A percentile compares a stretch with the other conserved stretches of the same genome.
Evolutionary conservation across 2,329 filamentous ascomycete species (phyloP).

Genomic region (Diaporthe sp.): DNA sequence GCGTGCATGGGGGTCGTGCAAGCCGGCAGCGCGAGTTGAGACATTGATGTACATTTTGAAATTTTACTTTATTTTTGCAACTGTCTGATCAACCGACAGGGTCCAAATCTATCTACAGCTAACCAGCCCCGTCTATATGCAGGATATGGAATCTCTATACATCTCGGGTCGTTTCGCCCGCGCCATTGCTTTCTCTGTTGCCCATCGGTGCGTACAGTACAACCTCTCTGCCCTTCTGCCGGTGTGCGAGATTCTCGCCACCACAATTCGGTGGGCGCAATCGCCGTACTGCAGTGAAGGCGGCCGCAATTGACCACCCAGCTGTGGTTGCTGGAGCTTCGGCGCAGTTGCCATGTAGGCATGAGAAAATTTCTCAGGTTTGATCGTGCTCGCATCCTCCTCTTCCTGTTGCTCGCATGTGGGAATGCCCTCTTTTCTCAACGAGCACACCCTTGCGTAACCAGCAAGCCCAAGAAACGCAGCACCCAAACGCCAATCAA

Average conservation of each 20-base stretch:
- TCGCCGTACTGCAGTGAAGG: background rate
- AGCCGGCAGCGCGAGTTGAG: background rate
- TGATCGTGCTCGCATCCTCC: background rate
- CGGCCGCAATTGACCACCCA: background rate
- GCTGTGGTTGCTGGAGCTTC: constrained; percentile 2
- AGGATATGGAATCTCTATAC: constrained; percentile 24
- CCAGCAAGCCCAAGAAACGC: background rate
- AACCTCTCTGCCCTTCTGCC: background rate
- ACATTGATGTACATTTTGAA: constrained; percentile 7
- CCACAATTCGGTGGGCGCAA: background rate
- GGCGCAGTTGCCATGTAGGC: background rate
- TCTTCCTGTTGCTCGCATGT: background rate
- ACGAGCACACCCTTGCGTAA: background rate
- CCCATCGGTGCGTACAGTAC: background rate
- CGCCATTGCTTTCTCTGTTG: background rate
- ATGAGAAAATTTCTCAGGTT: background rate
- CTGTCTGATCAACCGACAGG: constrained; percentile 30
- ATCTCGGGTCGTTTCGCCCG: constrained; percentile 8
- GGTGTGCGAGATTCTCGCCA: background rate
- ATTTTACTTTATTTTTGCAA: constrained; percentile 36
- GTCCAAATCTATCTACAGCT: constrained; percentile 31
- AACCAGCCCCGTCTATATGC: constrained; percentile 32
- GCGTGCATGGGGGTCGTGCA: constrained; percentile 15
- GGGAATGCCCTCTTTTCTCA: background rate
- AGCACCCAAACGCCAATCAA: constrained; percentile 22